Evolutionary conservation across 306 rosid species (phyloP), one percentile per base, ranked within the genome.

Genomic region (Alnus glutinosa): DNA sequence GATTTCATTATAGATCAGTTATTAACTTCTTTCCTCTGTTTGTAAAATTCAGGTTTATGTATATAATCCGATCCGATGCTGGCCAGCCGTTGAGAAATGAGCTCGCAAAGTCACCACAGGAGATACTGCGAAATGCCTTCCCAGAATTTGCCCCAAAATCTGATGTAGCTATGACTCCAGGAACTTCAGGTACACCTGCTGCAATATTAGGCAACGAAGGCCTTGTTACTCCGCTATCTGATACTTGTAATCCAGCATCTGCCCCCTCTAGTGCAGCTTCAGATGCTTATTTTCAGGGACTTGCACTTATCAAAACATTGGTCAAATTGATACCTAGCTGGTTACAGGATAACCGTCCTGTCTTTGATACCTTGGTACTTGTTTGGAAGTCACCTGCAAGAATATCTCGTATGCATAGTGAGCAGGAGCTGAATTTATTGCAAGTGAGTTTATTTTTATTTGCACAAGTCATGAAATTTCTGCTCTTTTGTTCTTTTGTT

Each of bases 351-450:
- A 93, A 96, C 84, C 98, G 92, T 8, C 61, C 75, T 18, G 96
- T 96, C 78, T 96, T 96, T 78, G 98, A 96, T 80, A 91, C 93
- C 75, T 84, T 96, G 83, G 96, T 91, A 70, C 88, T 87, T 81
- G 89, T 91, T 79, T 96, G 99, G 99, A 93, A 96, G 90, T 96
- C 99, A 68, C 90, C 96, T 66, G 90, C 94, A 74, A 90, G 99
- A 82, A 83, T 90, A 63, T 83, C 97, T 71, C 97, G 99, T 52
- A 79, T 96, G 92, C 92, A 90, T 74, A 91, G 89, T 74, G 99
- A 96, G 81, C 97, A 90, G 85, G 97, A 96, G 89, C 93, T 96
- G 78, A 89, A 84, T 83, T 85, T 96, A 62, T 94, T 96, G 51
- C 99, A 93, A 89, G 99, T 91, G 87, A 89, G 92, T 88, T 64